Percentiles rank a stretch among this genome's conserved stretches.
Evolutionary conservation across 1,139 yeast genomes (phyloP).

Genomic region (Lodderomyces elongisporus): DNA sequence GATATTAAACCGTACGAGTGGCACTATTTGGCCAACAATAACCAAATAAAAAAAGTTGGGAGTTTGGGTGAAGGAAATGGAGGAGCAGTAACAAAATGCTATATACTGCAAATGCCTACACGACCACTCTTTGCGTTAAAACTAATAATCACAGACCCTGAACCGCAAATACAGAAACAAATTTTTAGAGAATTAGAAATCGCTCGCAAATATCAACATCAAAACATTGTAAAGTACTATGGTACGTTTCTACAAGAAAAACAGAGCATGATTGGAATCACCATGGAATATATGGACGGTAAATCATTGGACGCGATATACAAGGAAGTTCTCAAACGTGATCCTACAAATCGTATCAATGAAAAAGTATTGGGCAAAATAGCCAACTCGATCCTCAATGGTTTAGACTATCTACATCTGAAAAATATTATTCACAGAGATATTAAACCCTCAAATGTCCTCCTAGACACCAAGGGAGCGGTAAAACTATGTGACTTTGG

Average conservation of each 20-base stretch:
- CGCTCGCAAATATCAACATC: conserved; percentile 75
- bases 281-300: conserved; percentile 98
- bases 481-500: conserved; percentile 96
- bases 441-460: conserved; percentile 87
- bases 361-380: conserved; percentile 89
- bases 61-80: conserved; percentile 92
- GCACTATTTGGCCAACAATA: conserved; percentile 56
- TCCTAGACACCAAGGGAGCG: conserved; percentile 69
- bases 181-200: conserved; percentile 85
- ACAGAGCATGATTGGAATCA: conserved; percentile 71
- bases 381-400: conserved; percentile 78
- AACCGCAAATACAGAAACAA: conserved; percentile 80
- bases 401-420: conserved; percentile 82
- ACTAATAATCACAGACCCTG: conserved; percentile 68
- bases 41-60: conserved; percentile 35
- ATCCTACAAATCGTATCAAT: conserved; percentile 78
- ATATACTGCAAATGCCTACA: conserved; percentile 15
- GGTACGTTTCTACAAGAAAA: conserved; percentile 83
- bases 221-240: conserved; percentile 83
- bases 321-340: conserved; percentile 52
- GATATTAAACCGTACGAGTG: conserved; percentile 74
- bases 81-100: conserved; percentile 81
- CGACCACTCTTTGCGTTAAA: conserved; percentile 78
- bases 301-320: conserved; percentile 87
- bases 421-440: conserved; percentile 88